Percentiles rank a stretch among this genome's conserved stretches.
phyloP scores from a whole-genome alignment of 148 eudicot species.

The Oxyria digyna region DNA sequence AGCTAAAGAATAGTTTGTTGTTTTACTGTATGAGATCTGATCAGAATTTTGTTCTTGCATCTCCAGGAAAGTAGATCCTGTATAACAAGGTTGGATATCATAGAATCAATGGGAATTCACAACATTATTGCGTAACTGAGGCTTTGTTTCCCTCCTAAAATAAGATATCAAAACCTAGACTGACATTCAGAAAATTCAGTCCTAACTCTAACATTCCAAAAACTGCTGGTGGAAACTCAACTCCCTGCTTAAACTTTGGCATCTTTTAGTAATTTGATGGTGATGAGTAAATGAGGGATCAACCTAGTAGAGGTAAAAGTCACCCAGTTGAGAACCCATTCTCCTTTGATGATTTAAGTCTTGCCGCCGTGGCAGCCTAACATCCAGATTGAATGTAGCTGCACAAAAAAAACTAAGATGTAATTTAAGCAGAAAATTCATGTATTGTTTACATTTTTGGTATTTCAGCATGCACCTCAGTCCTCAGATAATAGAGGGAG shows the following conservation, averaged over 20 bases:
- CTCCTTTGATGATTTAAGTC: slow-evolving; percentile 48
- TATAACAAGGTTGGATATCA: not conserved
- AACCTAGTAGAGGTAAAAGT: slow-evolving; percentile 50
- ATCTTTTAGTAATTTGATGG: slow-evolving; percentile 65
- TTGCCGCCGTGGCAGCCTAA: slow-evolving; percentile 55
- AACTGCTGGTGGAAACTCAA: slow-evolving; percentile 75
- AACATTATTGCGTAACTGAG: slow-evolving; percentile 13
- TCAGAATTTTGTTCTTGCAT: not conserved
- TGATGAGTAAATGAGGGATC: slow-evolving; percentile 55
- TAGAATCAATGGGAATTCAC: not conserved
- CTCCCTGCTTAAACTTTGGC: slow-evolving; percentile 68
- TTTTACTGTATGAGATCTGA: not conserved
- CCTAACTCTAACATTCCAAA: slow-evolving; percentile 78
- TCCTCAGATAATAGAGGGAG: slow-evolving; percentile 81
- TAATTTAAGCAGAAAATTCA: not conserved
- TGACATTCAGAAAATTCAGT: slow-evolving; percentile 65
- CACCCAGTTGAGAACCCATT: slow-evolving; percentile 70
- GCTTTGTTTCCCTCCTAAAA: slow-evolving; percentile 35
- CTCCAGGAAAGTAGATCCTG: not conserved
- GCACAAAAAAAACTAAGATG: slow-evolving; percentile 7
- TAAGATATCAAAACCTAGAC: slow-evolving; percentile 65
- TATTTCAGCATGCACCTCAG: slow-evolving; percentile 51
- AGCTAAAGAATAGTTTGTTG: not conserved
- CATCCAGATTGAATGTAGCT: slow-evolving; percentile 80
- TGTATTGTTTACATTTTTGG: no score